phyloP scores from a whole-genome alignment of 176 grass and related monocot species.

The Paspalum vaginatum region DNA sequence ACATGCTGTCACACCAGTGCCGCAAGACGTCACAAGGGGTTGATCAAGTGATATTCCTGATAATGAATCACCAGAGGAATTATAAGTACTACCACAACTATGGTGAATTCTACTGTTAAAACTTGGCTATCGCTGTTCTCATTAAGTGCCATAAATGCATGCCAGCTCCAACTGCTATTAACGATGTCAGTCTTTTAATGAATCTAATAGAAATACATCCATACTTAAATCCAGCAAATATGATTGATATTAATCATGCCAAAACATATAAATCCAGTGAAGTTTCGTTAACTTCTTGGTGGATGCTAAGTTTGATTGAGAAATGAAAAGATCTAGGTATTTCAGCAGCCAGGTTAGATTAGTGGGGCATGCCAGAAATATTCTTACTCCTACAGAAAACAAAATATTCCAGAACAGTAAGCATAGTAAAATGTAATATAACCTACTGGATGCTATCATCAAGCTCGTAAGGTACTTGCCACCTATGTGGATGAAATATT shows the following conservation, averaged over 20 bases:
- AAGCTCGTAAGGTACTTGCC: not conserved
- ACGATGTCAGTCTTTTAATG: not conserved
- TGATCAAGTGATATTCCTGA: slow-evolving; percentile 86
- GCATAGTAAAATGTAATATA: not conserved
- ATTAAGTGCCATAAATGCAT: too few species aligned
- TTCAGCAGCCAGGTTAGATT: not conserved
- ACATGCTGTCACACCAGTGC: slow-evolving; percentile 95
- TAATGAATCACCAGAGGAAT: slow-evolving; percentile 15
- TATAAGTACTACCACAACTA: slow-evolving; percentile 5
- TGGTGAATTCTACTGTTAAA: not conserved
- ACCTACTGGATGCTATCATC: not conserved
- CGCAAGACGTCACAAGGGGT: slow-evolving; percentile 73
- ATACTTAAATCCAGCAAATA: not conserved
- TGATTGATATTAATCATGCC: not conserved
- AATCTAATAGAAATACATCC: slow-evolving; percentile 5
- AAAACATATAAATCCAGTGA: not conserved
- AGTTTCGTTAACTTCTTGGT: not conserved
- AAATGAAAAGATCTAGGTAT: not conserved
- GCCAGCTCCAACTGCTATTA: too few species aligned
- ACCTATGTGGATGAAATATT: slow-evolving; percentile 28
- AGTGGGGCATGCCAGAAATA: not conserved
- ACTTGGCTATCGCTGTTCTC: not conserved
- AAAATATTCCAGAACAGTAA: not conserved
- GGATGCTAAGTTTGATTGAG: not conserved
- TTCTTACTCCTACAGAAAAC: not conserved